A percentile compares a stretch with the other conserved stretches of the same genome.
Evolutionary conservation across 2,329 filamentous ascomycete genomes (phyloP).

Genomic region (Sarocladium strictum): DNA sequence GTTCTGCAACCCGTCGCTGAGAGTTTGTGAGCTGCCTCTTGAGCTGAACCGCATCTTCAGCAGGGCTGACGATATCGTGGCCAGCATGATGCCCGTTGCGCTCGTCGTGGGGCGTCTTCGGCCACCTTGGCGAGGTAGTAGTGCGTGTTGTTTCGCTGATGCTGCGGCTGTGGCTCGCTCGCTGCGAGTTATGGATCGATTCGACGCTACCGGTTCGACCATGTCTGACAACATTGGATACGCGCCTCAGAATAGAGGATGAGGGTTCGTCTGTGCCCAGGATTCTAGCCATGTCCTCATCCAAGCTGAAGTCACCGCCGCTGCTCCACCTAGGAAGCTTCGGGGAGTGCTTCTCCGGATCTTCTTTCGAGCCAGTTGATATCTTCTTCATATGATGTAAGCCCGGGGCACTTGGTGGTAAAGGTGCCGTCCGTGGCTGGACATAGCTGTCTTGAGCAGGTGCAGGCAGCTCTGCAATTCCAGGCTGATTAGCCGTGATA

Average conservation of each 20-base stretch:
- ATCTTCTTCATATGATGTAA: slow-evolving; percentile 38
- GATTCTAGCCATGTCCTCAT: slow-evolving; percentile 91
- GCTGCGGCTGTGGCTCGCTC: slow-evolving; percentile 51
- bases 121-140: slow-evolving; percentile 62
- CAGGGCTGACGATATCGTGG: slow-evolving; percentile 65
- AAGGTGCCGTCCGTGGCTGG: slow-evolving; percentile 50
- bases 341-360: slow-evolving; percentile 46
- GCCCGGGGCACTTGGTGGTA: slow-evolving; percentile 35
- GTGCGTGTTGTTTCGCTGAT: slow-evolving; percentile 61
- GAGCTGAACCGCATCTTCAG: slow-evolving; percentile 60
- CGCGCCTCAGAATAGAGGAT: slow-evolving; percentile 76
- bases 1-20: slow-evolving; percentile 78
- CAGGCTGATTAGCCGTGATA: slow-evolving; percentile 20
- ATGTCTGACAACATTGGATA: slow-evolving; percentile 91
- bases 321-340: slow-evolving; percentile 69
- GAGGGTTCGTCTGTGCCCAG: slow-evolving; percentile 68
- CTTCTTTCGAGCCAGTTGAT: slow-evolving; percentile 35
- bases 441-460: slow-evolving; percentile 43
- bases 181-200: slow-evolving; percentile 35
- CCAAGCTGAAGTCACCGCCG: slow-evolving; percentile 85
- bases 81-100: slow-evolving; percentile 31
- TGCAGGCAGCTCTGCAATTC: not conserved
- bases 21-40: slow-evolving; percentile 74
- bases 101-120: slow-evolving; percentile 58
- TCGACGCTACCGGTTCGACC: slow-evolving; percentile 81